phyloP scores from a whole-genome alignment of 2,329 filamentous ascomycete genomes.

The Mycosphaerelloides madeirae region DNA sequence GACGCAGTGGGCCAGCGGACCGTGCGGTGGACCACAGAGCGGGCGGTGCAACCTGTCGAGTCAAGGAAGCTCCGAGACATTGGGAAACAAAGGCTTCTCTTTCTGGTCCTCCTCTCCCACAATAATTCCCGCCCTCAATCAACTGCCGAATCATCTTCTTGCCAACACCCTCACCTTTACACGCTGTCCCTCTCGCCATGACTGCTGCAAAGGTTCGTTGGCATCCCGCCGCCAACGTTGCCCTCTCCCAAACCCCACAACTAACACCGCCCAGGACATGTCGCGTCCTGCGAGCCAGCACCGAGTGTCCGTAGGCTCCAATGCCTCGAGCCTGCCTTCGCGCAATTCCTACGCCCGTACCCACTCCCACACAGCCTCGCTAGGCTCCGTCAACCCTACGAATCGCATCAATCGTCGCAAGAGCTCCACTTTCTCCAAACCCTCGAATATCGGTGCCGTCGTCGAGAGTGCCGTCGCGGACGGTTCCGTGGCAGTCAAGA shows the following conservation, averaged over 20 bases:
- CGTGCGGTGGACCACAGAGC: no score
- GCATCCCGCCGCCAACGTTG: background rate
- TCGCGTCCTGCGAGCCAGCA: slow-evolving; percentile 37
- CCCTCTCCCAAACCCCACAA: background rate
- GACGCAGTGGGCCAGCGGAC: no score
- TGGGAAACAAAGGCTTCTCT: background rate
- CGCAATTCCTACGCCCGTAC: slow-evolving; percentile 66
- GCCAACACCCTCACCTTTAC: background rate
- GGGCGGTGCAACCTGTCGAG: slow-evolving; percentile 1
- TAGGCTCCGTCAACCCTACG: slow-evolving; percentile 69
- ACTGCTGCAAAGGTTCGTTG: slow-evolving; percentile 8
- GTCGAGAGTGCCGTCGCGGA: slow-evolving; percentile 57
- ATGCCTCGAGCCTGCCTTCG: slow-evolving; percentile 57
- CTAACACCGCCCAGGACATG: slow-evolving; percentile 7
- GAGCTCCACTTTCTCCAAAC: slow-evolving; percentile 79
- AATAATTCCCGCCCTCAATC: background rate
- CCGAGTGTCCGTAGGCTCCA: slow-evolving; percentile 47
- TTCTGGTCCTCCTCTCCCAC: background rate
- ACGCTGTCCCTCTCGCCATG: slow-evolving; percentile 3
- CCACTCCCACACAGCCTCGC: slow-evolving; percentile 76
- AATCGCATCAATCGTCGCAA: slow-evolving; percentile 90
- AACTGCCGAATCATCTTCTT: background rate
- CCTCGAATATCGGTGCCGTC: slow-evolving; percentile 69
- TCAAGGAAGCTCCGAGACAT: slow-evolving; percentile 2
- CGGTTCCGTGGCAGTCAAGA: slow-evolving; percentile 54